phyloP scores from a whole-genome alignment of 2,329 filamentous ascomycete species.

The Microcyclospora tardicrescens region DNA sequence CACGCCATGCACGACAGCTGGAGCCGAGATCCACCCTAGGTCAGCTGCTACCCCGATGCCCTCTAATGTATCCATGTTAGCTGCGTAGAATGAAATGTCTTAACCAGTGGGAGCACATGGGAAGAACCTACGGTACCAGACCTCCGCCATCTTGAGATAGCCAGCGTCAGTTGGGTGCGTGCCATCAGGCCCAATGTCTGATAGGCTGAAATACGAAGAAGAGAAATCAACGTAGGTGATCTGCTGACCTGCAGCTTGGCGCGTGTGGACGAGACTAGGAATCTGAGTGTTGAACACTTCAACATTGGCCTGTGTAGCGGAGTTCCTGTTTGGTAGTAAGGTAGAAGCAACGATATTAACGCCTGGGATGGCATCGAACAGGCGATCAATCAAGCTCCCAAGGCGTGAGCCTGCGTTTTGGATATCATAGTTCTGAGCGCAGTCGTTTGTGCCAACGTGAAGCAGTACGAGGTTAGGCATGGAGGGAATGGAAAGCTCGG shows the following conservation, averaged over 20 bases:
- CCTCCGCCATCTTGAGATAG: conserved; percentile 4
- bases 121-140: conserved; percentile 1
- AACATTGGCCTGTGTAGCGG: conserved; percentile 1
- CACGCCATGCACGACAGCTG: background rate
- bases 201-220: background rate
- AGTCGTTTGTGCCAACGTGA: conserved; percentile 7
- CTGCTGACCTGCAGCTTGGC: conserved; percentile 2
- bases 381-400: background rate
- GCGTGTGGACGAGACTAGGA: background rate
- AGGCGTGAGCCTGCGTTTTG: background rate
- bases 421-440: background rate
- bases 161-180: conserved; percentile 6
- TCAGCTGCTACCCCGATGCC: conserved; percentile 2
- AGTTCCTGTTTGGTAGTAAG: conserved; percentile 2
- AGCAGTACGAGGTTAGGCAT: conserved; percentile 5
- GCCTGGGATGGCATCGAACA: background rate
- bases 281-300: conserved; percentile 1
- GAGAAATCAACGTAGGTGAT: conserved; percentile 4
- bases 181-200: conserved; percentile 1
- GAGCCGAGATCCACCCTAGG: conserved; percentile 2
- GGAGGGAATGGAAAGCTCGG: background rate
- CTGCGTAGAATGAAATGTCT: too few species aligned
- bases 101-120: too few species aligned
- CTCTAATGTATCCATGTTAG: background rate
- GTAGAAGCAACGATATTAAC: conserved; percentile 2